These are phyloP conservation scores for Acacia confusa DNA, from an alignment of 306 rosid genomes.

Conservation along the genomic window DNA sequence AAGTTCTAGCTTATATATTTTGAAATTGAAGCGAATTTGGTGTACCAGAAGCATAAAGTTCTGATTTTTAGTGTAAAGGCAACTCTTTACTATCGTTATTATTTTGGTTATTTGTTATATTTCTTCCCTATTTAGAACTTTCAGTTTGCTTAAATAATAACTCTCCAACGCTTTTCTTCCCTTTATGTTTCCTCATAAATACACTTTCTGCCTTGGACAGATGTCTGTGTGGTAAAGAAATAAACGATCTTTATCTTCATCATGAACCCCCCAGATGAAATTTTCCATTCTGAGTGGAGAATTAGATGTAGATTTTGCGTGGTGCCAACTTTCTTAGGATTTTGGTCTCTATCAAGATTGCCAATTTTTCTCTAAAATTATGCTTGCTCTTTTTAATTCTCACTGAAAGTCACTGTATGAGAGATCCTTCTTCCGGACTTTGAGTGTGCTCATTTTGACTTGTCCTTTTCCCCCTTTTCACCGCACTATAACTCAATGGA, in stretches of 20 bases:
- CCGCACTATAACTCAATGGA: background rate
- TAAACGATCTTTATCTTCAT: background rate
- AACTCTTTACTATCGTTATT: background rate
- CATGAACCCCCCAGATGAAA: background rate
- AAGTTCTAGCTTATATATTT: background rate
- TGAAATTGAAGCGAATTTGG: conserved; percentile 5
- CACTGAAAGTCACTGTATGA: background rate
- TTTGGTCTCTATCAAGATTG: background rate
- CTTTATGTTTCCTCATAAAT: background rate
- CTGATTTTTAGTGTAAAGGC: conserved; percentile 31
- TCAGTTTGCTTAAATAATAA: conserved; percentile 2
- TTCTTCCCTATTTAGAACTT: conserved; percentile 29
- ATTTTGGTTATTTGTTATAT: background rate
- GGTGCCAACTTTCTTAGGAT: background rate
- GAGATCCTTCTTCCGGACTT: background rate
- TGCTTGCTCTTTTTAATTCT: background rate
- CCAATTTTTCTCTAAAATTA: background rate
- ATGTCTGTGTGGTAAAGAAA: conserved; percentile 20
- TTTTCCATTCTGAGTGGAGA: background rate
- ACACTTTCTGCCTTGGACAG: conserved; percentile 6
- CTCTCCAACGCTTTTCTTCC: background rate
- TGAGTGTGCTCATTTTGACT: background rate
- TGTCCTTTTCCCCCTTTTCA: background rate
- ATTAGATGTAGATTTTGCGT: conserved; percentile 16
- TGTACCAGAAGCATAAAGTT: conserved; percentile 13